Percentiles rank a stretch among this genome's conserved stretches.
Conservation (phyloP, 345 rosid genomes). For the Brassica nigra region DNA sequence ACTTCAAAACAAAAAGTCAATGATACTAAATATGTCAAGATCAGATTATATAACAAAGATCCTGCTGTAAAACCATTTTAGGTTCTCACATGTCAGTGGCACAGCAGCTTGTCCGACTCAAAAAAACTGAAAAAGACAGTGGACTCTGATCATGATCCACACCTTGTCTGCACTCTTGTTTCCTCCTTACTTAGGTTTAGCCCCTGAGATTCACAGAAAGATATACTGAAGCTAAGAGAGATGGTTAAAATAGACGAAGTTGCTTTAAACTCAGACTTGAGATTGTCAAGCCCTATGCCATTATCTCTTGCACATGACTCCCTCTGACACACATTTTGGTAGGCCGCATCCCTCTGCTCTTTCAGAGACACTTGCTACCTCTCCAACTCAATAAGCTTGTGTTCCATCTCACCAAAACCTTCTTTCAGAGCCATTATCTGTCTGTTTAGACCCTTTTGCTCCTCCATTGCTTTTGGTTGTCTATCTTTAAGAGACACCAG, state of each 20-base stretch:
- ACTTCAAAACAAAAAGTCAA: too few relatives aligned
- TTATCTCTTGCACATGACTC: constrained; percentile 22
- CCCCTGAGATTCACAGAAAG: background rate
- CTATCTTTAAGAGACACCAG: constrained; percentile 47
- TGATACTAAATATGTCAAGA: background rate
- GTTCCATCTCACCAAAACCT: background rate
- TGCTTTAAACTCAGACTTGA: constrained; percentile 8
- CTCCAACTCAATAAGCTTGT: constrained; percentile 28
- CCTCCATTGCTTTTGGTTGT: constrained; percentile 32
- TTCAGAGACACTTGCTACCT: constrained; percentile 34
- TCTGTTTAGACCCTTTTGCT: constrained; percentile 36
- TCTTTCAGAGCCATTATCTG: constrained; percentile 9
- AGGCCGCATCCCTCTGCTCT: background rate
- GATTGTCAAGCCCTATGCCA: constrained; percentile 15
- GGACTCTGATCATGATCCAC: background rate
- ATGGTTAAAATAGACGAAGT: background rate
- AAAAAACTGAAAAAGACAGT: background rate
- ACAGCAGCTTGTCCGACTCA: background rate
- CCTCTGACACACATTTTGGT: constrained; percentile 10
- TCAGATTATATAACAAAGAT: background rate
- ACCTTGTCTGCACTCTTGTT: background rate
- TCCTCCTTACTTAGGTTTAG: background rate
- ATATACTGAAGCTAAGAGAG: background rate
- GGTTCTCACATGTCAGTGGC: background rate
- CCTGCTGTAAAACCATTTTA: background rate